Percentiles rank a stretch among this genome's conserved stretches.
Evolutionary conservation across 176 grass and related monocot genomes (phyloP).

Genomic region (Bonia amplexicaulis): DNA sequence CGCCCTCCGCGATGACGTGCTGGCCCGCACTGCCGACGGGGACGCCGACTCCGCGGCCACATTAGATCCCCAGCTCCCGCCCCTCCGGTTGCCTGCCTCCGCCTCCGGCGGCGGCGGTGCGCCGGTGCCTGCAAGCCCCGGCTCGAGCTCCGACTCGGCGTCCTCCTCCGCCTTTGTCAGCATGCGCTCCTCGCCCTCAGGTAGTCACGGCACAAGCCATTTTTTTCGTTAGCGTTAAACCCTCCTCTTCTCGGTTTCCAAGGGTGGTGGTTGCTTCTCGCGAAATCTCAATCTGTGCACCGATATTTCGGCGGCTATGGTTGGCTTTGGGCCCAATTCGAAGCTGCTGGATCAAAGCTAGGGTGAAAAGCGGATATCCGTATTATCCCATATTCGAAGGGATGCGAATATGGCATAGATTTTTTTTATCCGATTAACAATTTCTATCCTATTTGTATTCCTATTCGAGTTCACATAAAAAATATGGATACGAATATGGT

Average conservation of each 20-base stretch:
- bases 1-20: slow-evolving; percentile 85
- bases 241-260: slow-evolving; percentile 11
- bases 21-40: slow-evolving; percentile 29
- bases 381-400: too few relatives aligned
- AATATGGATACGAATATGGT: too few relatives aligned
- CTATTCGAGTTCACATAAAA: too few relatives aligned
- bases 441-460: too few relatives aligned
- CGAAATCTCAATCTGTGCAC: slow-evolving; percentile 40
- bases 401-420: too few relatives aligned
- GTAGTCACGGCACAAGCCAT: slow-evolving; percentile 35
- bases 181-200: slow-evolving; percentile 73
- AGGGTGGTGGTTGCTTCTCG: neutral
- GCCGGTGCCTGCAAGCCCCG: slow-evolving; percentile 21
- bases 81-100: slow-evolving; percentile 39
- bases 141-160: slow-evolving; percentile 47
- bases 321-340: slow-evolving; percentile 1
- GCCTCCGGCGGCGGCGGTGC: neutral
- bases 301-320: neutral
- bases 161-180: slow-evolving; percentile 91
- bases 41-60: neutral
- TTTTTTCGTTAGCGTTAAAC: slow-evolving; percentile 27
- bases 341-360: neutral
- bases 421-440: too few relatives aligned
- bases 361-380: too few relatives aligned
- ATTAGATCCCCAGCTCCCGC: slow-evolving; percentile 47